Evolutionary conservation across 768 basidiomycete species (phyloP).

Genomic region (Amylocystis lapponica): DNA sequence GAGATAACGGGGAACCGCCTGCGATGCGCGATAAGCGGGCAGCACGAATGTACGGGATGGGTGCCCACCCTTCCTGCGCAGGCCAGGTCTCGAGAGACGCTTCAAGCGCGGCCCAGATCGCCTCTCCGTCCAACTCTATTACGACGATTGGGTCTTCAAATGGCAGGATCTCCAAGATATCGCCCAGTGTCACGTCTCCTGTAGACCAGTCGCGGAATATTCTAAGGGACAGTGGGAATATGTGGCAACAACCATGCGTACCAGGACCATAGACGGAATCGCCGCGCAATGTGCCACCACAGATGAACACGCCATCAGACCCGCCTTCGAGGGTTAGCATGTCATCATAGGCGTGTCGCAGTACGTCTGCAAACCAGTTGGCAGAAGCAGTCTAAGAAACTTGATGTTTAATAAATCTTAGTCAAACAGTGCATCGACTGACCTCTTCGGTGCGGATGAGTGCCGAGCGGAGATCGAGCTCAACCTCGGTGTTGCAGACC

Average conservation of each 20-base stretch:
- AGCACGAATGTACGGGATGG: not conserved
- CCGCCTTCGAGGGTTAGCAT: slow-evolving; percentile 54
- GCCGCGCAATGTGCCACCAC: slow-evolving; percentile 80
- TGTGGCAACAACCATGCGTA: slow-evolving; percentile 19
- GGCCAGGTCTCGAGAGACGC: slow-evolving; percentile 71
- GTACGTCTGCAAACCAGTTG: slow-evolving; percentile 84
- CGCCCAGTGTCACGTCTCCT: slow-evolving; percentile 77
- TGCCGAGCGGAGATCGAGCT: slow-evolving; percentile 71
- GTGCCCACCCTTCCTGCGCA: slow-evolving; percentile 77
- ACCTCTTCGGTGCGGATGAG: slow-evolving; percentile 72
- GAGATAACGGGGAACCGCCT: slow-evolving; percentile 89
- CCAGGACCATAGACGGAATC: slow-evolving; percentile 84
- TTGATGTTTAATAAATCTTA: not conserved
- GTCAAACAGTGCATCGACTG: not conserved
- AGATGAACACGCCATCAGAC: slow-evolving; percentile 77
- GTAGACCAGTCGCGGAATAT: not conserved
- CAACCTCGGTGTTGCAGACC: slow-evolving; percentile 62
- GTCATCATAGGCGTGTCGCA: slow-evolving; percentile 80
- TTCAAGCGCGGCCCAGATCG: slow-evolving; percentile 79
- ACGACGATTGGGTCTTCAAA: slow-evolving; percentile 85
- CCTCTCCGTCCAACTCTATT: slow-evolving; percentile 69
- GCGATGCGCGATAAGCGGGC: not conserved
- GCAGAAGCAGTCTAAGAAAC: slow-evolving; percentile 52
- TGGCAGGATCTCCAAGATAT: slow-evolving; percentile 84
- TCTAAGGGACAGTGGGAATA: not conserved